A percentile compares a stretch with the other conserved stretches of the same genome.
Evolutionary conservation across 129 eudicot genomes (phyloP).

Genomic region (Arctium minus): DNA sequence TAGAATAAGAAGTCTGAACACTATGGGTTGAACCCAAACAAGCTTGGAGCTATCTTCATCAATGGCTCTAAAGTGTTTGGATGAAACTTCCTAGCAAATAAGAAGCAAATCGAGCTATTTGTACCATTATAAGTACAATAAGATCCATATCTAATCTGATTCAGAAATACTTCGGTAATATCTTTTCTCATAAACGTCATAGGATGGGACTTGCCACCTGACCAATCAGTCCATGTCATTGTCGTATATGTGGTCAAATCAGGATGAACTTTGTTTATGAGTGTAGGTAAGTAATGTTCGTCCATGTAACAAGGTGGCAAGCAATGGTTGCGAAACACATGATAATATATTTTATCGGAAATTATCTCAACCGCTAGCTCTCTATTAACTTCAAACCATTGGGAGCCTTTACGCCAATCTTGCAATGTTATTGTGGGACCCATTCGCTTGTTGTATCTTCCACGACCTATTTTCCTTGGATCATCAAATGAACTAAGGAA

Average conservation of each 20-base stretch:
- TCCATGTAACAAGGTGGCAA: constrained; percentile 96
- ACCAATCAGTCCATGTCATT: constrained; percentile 93
- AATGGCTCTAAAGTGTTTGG: constrained; percentile 68
- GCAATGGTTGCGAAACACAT: constrained; percentile 52
- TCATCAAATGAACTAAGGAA: constrained; percentile 71
- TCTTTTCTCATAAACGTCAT: constrained; percentile 38
- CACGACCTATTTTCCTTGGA: constrained; percentile 72
- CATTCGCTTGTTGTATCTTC: constrained; percentile 87
- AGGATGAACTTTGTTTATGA: constrained; percentile 57
- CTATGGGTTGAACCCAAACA: constrained; percentile 44
- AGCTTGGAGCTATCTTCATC: constrained; percentile 49
- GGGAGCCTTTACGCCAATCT: constrained; percentile 95
- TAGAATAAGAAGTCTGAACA: not conserved
- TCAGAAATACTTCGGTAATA: constrained; percentile 42
- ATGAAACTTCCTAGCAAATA: constrained; percentile 94
- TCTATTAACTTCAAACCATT: constrained; percentile 82
- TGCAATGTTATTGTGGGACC: constrained; percentile 52
- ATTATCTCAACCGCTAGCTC: constrained; percentile 56
- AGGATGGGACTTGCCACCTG: constrained; percentile 78
- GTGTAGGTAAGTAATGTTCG: constrained; percentile 84
- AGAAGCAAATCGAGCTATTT: constrained; percentile 49
- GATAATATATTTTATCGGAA: constrained; percentile 55
- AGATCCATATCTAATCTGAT: constrained; percentile 33
- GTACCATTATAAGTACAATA: constrained; percentile 53
- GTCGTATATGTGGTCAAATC: constrained; percentile 53